Conservation (phyloP, 2,329 filamentous ascomycete species). For the Verticillium alfalfae region DNA sequence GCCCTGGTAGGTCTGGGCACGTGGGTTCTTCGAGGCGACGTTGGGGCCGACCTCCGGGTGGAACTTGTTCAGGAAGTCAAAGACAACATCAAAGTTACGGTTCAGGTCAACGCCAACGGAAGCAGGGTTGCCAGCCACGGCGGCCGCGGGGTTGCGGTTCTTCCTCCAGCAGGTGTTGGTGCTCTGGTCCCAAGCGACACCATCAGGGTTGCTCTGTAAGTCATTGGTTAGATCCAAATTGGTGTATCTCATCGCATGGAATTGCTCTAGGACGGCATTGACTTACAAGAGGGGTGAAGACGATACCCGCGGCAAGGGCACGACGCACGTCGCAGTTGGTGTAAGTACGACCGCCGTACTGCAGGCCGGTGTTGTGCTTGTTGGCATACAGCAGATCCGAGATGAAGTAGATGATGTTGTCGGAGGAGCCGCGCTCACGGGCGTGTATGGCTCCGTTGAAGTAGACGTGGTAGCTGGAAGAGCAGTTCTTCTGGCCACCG, state of each 20-base stretch:
- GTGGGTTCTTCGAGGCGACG: slow-evolving; percentile 35
- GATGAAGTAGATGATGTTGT: slow-evolving; percentile 53
- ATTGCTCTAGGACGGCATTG: not conserved
- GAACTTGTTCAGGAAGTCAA: slow-evolving; percentile 44
- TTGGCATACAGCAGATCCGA: slow-evolving; percentile 50
- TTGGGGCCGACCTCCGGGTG: slow-evolving; percentile 27
- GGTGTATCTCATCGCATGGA: too few species aligned
- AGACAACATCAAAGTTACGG: slow-evolving; percentile 53
- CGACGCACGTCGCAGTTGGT: slow-evolving; percentile 44
- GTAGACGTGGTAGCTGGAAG: slow-evolving; percentile 39
- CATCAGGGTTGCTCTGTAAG: slow-evolving; percentile 40
- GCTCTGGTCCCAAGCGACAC: slow-evolving; percentile 46
- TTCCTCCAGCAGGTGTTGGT: slow-evolving; percentile 50
- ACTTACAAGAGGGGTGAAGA: slow-evolving; percentile 39
- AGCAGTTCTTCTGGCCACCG: slow-evolving; percentile 23
- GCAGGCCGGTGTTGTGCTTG: slow-evolving; percentile 40
- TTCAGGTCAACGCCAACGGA: slow-evolving; percentile 47
- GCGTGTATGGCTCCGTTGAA: slow-evolving; percentile 51
- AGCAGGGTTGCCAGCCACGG: slow-evolving; percentile 18
- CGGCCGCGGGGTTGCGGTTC: slow-evolving; percentile 43
- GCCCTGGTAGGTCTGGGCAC: slow-evolving; percentile 44
- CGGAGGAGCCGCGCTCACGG: slow-evolving; percentile 51
- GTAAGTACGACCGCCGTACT: slow-evolving; percentile 46
- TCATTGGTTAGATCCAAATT: not conserved
- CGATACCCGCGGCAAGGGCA: slow-evolving; percentile 46